A percentile compares a stretch with the other conserved stretches of the same genome.
Conservation (phyloP, 1,284 basidiomycete genomes). For the Pseudozyma pruni region DNA sequence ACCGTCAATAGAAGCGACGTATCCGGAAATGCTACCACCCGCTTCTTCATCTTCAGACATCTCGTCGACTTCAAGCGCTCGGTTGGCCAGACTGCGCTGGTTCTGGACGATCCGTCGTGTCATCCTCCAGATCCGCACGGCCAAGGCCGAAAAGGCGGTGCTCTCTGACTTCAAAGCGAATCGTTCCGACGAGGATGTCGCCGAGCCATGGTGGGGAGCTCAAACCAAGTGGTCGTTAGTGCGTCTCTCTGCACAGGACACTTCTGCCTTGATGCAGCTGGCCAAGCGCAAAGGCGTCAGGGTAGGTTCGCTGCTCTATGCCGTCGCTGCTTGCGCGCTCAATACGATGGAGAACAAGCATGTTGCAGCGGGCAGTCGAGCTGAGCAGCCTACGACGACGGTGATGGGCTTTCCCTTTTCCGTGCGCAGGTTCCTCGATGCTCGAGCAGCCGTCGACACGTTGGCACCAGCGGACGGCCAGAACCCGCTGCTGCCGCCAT, state of each 20-base stretch:
- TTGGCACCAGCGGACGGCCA: conserved; percentile 8
- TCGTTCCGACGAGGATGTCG: conserved; percentile 2
- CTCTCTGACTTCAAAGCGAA: conserved; percentile 42
- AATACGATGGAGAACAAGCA: conserved; percentile 32
- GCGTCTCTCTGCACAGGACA: conserved; percentile 20
- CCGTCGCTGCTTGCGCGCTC: conserved; percentile 36
- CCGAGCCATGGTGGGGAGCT: conserved; percentile 45
- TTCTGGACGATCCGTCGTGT: conserved; percentile 45
- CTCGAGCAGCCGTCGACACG: conserved; percentile 14
- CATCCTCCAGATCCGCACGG: conserved; percentile 28
- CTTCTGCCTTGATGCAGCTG: conserved; percentile 15
- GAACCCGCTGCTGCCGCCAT: conserved; percentile 20
- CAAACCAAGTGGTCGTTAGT: conserved; percentile 40
- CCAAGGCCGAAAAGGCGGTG: conserved; percentile 18
- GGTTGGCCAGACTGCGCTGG: conserved; percentile 31
- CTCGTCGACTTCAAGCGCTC: conserved; percentile 1
- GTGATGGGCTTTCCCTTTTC: conserved; percentile 49
- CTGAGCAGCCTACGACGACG: conserved; percentile 17
- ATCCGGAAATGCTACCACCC: conserved; percentile 27
- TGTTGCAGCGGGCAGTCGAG: neutral
- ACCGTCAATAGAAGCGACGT: conserved; percentile 34
- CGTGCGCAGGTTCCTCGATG: conserved; percentile 24
- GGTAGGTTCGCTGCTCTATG: conserved; percentile 40
- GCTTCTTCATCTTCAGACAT: neutral
- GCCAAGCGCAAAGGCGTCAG: conserved; percentile 40